phyloP scores from a whole-genome alignment of 176 grass and related monocot species.

The Poa pratensis region DNA sequence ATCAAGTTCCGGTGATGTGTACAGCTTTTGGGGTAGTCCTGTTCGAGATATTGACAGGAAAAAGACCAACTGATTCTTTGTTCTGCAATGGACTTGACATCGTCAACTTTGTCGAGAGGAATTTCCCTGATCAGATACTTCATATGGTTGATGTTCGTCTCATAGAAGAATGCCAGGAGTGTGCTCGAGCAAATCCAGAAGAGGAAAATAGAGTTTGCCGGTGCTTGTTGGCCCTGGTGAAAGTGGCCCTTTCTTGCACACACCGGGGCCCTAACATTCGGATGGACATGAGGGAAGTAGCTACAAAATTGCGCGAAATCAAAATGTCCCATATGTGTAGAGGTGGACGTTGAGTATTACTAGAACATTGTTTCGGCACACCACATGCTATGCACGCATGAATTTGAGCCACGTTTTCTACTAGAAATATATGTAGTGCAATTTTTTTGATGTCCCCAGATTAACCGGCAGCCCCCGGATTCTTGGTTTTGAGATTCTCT shows the following conservation, averaged over 20 bases:
- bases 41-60: conserved; percentile 7
- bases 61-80: conserved; percentile 32
- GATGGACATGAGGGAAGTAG: conserved; percentile 26
- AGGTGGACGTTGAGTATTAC: neutral
- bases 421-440: neutral
- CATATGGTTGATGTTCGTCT: neutral
- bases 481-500: too few relatives aligned
- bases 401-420: neutral
- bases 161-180: conserved; percentile 24
- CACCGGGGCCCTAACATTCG: neutral
- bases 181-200: neutral
- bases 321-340: neutral
- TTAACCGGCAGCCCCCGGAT: too few relatives aligned
- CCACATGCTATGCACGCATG: neutral
- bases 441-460: too few relatives aligned
- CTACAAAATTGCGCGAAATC: conserved; percentile 7
- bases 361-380: neutral
- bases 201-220: neutral
- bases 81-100: conserved; percentile 32
- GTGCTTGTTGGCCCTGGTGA: conserved; percentile 10
- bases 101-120: conserved; percentile 14
- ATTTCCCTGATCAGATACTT: conserved; percentile 21
- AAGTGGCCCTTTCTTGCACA: conserved; percentile 34
- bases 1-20: conserved; percentile 34
- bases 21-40: conserved; percentile 35